Percentiles rank a stretch among this genome's conserved stretches.
Evolutionary conservation across 106 monocot species (phyloP).

Genomic region (Dendrobium catenatum): DNA sequence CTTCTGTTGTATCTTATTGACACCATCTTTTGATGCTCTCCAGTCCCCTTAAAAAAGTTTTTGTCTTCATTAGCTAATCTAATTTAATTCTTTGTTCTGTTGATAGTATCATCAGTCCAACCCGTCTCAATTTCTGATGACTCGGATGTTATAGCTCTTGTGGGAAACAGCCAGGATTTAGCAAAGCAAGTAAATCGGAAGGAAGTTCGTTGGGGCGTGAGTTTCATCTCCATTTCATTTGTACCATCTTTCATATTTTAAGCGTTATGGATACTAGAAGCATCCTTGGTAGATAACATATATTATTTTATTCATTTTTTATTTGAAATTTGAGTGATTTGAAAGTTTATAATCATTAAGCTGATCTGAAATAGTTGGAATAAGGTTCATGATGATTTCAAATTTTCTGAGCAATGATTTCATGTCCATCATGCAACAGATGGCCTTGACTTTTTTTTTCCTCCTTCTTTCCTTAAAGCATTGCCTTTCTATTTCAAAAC

Average conservation of each 20-base stretch:
- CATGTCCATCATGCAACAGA: no score
- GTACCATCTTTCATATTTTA: not conserved
- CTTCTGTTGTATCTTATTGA: not conserved
- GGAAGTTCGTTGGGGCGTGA: constrained; percentile 93
- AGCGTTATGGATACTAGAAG: not conserved
- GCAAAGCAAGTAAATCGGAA: constrained; percentile 91
- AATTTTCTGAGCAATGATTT: no score
- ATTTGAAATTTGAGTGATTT: not conserved
- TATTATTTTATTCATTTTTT: not conserved
- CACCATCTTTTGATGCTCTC: not conserved
- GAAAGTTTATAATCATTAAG: not conserved
- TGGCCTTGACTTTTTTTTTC: no score
- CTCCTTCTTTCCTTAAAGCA: no score
- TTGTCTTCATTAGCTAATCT: not conserved
- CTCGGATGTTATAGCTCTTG: constrained; percentile 53
- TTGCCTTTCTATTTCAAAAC: no score
- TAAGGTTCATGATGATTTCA: no score
- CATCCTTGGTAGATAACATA: not conserved
- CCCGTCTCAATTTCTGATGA: constrained; percentile 76
- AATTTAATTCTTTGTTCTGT: constrained; percentile 13
- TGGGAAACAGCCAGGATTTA: constrained; percentile 62
- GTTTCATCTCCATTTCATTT: constrained; percentile 13
- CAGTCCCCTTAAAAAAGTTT: not conserved
- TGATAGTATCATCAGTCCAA: constrained; percentile 81
- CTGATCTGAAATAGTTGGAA: no score